A percentile compares a stretch with the other conserved stretches of the same genome.
phyloP scores from a whole-genome alignment of 2,329 filamentous ascomycete genomes.

The Paecilomyces formosus region DNA sequence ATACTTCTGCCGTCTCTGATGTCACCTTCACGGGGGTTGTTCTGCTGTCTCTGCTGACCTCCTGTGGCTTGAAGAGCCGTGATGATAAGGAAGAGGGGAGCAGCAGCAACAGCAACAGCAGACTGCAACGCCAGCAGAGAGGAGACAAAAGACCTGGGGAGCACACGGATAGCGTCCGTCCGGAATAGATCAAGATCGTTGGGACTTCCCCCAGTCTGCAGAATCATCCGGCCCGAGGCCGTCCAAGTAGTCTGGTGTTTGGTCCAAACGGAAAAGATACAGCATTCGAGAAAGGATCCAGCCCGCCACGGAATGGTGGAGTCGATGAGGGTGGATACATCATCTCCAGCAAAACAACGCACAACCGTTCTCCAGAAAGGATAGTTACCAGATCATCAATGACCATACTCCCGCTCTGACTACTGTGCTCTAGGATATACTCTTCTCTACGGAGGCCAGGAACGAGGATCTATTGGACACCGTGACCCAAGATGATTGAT shows the following conservation, averaged over 20 bases:
- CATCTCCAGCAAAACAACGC: neutral
- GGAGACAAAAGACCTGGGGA: neutral
- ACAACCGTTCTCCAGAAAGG: neutral
- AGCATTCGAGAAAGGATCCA: neutral
- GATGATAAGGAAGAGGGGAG: too few relatives aligned
- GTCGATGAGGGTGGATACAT: neutral
- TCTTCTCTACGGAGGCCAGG: neutral
- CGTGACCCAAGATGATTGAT: too few relatives aligned
- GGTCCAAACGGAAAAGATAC: neutral
- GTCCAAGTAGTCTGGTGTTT: neutral
- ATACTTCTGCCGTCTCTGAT: neutral
- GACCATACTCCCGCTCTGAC: too few relatives aligned
- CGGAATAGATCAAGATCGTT: neutral
- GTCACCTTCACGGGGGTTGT: too few relatives aligned
- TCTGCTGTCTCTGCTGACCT: too few relatives aligned
- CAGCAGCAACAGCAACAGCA: neutral
- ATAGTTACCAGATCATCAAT: neutral
- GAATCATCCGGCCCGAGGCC: neutral
- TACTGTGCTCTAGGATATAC: neutral
- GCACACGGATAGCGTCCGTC: neutral
- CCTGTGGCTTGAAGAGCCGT: too few relatives aligned
- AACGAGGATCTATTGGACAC: neutral
- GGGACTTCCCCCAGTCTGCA: neutral
- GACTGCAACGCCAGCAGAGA: too few relatives aligned
- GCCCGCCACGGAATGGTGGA: neutral